These are phyloP conservation scores for Picea abies DNA, from an alignment of 83 land plant genomes.

Conservation along the genomic window DNA sequence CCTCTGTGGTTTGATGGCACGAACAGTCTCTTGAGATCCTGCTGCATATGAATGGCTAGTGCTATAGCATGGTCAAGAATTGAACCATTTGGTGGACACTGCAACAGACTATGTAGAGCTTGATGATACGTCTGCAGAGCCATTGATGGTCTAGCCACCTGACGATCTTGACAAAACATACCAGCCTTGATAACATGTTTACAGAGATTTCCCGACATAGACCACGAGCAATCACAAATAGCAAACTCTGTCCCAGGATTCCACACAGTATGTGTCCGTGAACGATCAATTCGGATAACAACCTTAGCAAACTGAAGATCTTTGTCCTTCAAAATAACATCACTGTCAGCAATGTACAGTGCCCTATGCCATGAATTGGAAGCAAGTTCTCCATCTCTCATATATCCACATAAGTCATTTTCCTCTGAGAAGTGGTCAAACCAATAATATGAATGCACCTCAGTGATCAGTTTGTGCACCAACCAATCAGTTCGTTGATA, in stretches of 20 bases:
- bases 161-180: neutral
- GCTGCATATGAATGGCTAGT: slow-evolving; percentile 4
- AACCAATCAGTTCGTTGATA: slow-evolving; percentile 18
- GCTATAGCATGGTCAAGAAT: slow-evolving; percentile 15
- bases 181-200: slow-evolving; percentile 23
- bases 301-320: slow-evolving; percentile 14
- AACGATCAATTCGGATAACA: slow-evolving; percentile 16
- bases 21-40: neutral
- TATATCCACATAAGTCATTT: slow-evolving; percentile 14
- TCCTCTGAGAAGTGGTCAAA: slow-evolving; percentile 19
- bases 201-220: slow-evolving; percentile 18
- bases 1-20: too few relatives aligned
- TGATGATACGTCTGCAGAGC: slow-evolving; percentile 12
- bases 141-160: slow-evolving; percentile 16
- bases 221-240: slow-evolving; percentile 20
- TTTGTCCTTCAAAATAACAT: slow-evolving; percentile 17
- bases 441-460: slow-evolving; percentile 21
- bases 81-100: slow-evolving; percentile 1
- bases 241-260: slow-evolving; percentile 26
- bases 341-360: slow-evolving; percentile 20
- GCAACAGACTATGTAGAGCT: slow-evolving; percentile 2
- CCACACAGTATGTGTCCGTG: slow-evolving; percentile 13
- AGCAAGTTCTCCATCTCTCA: slow-evolving; percentile 1
- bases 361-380: slow-evolving; percentile 19
- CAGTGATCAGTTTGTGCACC: slow-evolving; percentile 22